These are phyloP conservation scores for Lanmaoa pseudosensibilis DNA, from an alignment of 768 basidiomycete genomes.

Conservation along the genomic window DNA sequence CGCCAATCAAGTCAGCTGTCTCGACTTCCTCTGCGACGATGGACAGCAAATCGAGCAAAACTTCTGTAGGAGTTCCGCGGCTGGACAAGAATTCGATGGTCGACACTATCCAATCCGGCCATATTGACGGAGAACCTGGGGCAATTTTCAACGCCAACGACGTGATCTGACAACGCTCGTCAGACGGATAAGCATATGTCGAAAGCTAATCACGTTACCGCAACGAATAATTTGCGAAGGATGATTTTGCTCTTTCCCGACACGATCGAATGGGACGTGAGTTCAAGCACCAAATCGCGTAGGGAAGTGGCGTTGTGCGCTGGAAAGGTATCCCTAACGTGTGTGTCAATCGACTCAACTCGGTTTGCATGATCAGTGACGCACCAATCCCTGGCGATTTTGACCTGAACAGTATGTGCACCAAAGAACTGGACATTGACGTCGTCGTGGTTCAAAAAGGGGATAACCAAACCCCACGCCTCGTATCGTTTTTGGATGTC, in stretches of 20 bases:
- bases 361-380: conserved; percentile 17
- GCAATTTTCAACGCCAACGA: conserved; percentile 72
- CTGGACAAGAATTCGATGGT: conserved; percentile 62
- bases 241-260: conserved; percentile 66
- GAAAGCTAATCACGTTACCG: conserved; percentile 45
- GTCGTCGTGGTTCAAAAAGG: conserved; percentile 69
- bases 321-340: conserved; percentile 72
- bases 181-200: not conserved
- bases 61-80: conserved; percentile 56
- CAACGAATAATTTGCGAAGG: conserved; percentile 83
- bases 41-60: conserved; percentile 71
- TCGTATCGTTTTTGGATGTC: conserved; percentile 75
- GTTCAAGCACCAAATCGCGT: conserved; percentile 64
- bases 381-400: conserved; percentile 91
- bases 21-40: conserved; percentile 84
- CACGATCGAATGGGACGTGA: conserved; percentile 65
- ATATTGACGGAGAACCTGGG: conserved; percentile 54
- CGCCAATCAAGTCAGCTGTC: conserved; percentile 69
- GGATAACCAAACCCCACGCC: conserved; percentile 83
- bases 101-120: conserved; percentile 76
- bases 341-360: conserved; percentile 1
- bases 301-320: conserved; percentile 55
- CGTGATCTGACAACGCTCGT: conserved; percentile 46
- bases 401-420: conserved; percentile 90
- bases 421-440: conserved; percentile 92